Base-by-base conservation (phyloP, 768 basidiomycete genomes). In the Psilocybe subaeruginosa region DNA sequence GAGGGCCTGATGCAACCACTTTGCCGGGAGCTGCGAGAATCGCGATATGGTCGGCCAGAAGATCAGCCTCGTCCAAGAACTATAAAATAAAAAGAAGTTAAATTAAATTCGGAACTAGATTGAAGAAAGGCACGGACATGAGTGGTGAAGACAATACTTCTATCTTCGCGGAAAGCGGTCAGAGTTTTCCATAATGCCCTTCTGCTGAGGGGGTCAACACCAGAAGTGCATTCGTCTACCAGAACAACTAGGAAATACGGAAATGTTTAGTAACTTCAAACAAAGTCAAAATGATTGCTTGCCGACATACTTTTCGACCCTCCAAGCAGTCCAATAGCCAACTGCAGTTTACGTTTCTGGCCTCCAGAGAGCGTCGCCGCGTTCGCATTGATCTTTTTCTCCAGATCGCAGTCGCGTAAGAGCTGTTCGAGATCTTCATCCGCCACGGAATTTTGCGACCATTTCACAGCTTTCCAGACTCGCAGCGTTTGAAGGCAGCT, bases 21-120 rank as follows among this genome's bases (percentile, higher is more conserved):
- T 85, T 90, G 17, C 91, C 92, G 1, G 92, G 91, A 0, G 89
- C 85, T 11, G 87, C 86, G 4, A 93, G 77, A 55, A 93, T 87
- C 0, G 87, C 89, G 53, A 93, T 90, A 23, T 86, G 78, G 66
- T 93, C 91, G 0, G 86, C 91, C 14, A 93, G 77, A 3, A 93
- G 77, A 67, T 93, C 91, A 0, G 91, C 91, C 72, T 92, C 90
- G 60, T 92, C 91, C 2, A 92, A 78, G 74, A 91, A 90, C 86
- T 88, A 64, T 12, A 46, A 14, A 19, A 33, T 27, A 3, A 12
- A 41, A 4, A 17, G 4, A 27, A 47, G 3, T 8, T 29, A 35
- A 45, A 17, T 27, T 9, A 12, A 27, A 9, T 14, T 23, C 14
- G 37, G 4, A 12, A 8, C 4, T 9, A 19, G n/a, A 19, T 4